These are phyloP conservation scores for Graphiopsis chlorocephala DNA, from an alignment of 2,329 filamentous ascomycete species.

Conservation along the genomic window DNA sequence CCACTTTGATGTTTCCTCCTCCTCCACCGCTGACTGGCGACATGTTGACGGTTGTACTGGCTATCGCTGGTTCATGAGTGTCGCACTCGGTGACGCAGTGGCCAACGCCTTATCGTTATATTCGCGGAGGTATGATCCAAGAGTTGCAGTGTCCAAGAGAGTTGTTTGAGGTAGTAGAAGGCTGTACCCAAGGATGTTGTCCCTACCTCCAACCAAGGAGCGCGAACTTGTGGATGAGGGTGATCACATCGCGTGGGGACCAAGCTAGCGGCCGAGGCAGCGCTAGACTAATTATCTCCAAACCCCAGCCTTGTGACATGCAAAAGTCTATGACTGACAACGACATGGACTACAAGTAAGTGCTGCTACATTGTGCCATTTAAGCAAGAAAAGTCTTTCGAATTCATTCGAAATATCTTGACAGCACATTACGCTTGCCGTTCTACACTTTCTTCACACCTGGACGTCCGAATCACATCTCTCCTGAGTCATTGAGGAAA, in stretches of 20 bases:
- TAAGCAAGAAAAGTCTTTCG: not conserved
- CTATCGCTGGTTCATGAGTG: slow-evolving; percentile 21
- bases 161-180: not conserved
- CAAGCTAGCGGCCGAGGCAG: not conserved
- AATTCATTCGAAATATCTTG: not conserved
- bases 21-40: slow-evolving; percentile 47
- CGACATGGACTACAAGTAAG: not conserved
- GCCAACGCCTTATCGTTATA: not conserved
- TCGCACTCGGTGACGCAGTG: not conserved
- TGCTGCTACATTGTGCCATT: not conserved
- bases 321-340: not conserved
- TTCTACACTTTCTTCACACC: not conserved
- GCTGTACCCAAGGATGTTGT: not conserved
- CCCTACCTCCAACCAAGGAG: not conserved
- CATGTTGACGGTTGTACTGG: slow-evolving; percentile 13
- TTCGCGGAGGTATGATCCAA: not conserved
- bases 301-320: not conserved
- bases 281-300: not conserved
- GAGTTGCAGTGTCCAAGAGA: not conserved
- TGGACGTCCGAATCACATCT: not conserved
- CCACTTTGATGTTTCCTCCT: slow-evolving; percentile 98
- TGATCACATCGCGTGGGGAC: not conserved
- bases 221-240: not conserved
- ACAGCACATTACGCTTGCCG: not conserved
- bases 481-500: slow-evolving; percentile 11